Conservation (phyloP, 2,329 filamentous ascomycete genomes). For the Ambrosiella beaveri region DNA sequence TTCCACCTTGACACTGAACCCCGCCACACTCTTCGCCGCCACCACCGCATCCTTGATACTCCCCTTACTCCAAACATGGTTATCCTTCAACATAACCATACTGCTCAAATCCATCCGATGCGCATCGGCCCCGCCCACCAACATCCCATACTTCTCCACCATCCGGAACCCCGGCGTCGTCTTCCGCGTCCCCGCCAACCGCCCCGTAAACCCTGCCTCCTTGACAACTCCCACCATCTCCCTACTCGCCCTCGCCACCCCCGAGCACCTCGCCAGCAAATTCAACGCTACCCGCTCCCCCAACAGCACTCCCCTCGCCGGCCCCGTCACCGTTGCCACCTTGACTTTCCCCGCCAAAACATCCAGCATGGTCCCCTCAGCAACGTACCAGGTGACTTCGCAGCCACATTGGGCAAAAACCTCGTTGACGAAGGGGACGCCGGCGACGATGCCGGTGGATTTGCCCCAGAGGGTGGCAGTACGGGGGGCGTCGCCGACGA, state of each 20-base stretch:
- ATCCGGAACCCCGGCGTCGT: constrained; percentile 90
- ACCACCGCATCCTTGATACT: constrained; percentile 73
- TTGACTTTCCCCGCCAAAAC: constrained; percentile 38
- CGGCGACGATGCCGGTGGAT: constrained; percentile 66
- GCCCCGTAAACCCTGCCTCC: constrained; percentile 58
- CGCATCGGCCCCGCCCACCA: constrained; percentile 79
- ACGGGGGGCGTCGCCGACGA: constrained; percentile 57
- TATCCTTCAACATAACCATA: constrained; percentile 99
- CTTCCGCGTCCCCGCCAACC: constrained; percentile 87
- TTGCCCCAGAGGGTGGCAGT: constrained; percentile 53
- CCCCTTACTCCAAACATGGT: constrained; percentile 84
- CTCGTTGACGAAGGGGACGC: constrained; percentile 88
- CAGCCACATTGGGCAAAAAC: constrained; percentile 82
- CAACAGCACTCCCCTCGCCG: constrained; percentile 64
- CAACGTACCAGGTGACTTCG: constrained; percentile 72
- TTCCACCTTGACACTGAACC: constrained; percentile 87
- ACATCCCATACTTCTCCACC: constrained; percentile 96
- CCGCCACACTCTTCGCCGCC: constrained; percentile 67
- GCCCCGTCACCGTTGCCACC: constrained; percentile 71
- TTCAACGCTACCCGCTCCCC: constrained; percentile 90
- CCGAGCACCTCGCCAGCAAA: constrained; percentile 75
- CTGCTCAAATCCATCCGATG: constrained; percentile 80
- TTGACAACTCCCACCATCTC: constrained; percentile 38
- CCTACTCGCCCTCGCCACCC: constrained; percentile 57
- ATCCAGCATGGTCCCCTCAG: constrained; percentile 55